phyloP scores from a whole-genome alignment of 257 asterid genomes.

The Ehretia macrophylla region DNA sequence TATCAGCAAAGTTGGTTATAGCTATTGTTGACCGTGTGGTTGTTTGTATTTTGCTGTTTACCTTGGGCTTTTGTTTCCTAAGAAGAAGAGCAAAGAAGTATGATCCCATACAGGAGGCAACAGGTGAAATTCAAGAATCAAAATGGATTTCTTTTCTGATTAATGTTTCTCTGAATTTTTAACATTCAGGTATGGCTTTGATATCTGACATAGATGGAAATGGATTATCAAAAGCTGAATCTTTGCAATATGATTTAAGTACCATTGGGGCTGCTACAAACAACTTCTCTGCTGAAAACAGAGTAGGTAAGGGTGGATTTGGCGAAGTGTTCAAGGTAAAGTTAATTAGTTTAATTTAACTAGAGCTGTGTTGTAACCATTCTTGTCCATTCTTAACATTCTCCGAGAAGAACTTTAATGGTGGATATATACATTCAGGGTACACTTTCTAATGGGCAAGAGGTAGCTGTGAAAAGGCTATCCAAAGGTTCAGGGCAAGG shows the following conservation, averaged over 20 bases:
- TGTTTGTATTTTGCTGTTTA: not conserved
- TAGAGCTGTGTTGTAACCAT: no score
- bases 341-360: not conserved
- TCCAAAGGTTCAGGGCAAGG: constrained; percentile 22
- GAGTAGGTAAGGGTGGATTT: constrained; percentile 22
- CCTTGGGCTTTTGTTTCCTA: not conserved
- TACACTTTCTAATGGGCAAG: constrained; percentile 17
- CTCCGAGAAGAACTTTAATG: not conserved
- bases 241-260: constrained; percentile 21
- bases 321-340: constrained; percentile 30
- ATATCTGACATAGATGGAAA: not conserved
- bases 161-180: not conserved
- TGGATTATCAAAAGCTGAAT: constrained; percentile 15
- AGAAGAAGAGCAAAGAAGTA: not conserved
- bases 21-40: constrained; percentile 8
- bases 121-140: constrained; percentile 1
- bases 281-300: constrained; percentile 22
- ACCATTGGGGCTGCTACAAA: constrained; percentile 15
- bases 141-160: not conserved
- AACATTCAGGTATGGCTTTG: not conserved
- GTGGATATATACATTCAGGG: constrained; percentile 13
- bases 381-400: not conserved
- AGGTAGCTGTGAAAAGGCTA: constrained; percentile 29
- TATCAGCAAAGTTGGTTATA: constrained; percentile 1
- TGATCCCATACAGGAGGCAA: not conserved